Evolutionary conservation across 192 early-diverging fungal species (phyloP), one percentile per base, ranked within the genome.

Genomic region (Dissophora globulifera): DNA sequence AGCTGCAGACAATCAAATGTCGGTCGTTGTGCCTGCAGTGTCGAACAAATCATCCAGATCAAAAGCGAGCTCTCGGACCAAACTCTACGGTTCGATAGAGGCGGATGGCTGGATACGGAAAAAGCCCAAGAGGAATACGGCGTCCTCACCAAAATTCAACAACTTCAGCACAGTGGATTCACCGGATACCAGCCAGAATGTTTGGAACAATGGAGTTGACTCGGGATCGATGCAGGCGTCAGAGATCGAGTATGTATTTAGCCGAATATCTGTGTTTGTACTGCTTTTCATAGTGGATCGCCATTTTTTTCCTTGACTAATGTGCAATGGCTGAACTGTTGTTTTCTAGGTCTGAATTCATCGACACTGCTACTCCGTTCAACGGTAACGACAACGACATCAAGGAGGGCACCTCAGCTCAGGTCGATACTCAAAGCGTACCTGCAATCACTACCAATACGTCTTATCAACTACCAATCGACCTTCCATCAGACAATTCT

Each of bases 41-140:
- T 33, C 60, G 15, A 59, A 43, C 29, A 69, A 51, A 17, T 17
- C 16, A 2, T 38, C 23, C 15, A 62, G 51, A 29, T 26, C 32
- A 48, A 58, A 59, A 35, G 25, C 10, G n/a, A 8, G 32, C 10
- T 1, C 10, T n/a, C 42, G 1, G 10, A 23, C 67, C 0, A 60
- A 59, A 52, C 1, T 20, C 38, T 2, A 46, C 7, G 26, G 19
- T 12, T 13, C 55, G 9, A 20, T 26, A 20, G 72, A 66, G 10
- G 52, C n/a, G 0, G 58, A 67, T 45, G 72, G 72, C 13, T 76
- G 72, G 72, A 66, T 76, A 27, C 63, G 72, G 20, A 56, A 50
- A 17, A 47, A 50, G 20, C 63, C 72, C 15, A 76, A 61, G 30
- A 53, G 25, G 35, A 55, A 31, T 10, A 54, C 47, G 12, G 17